Evolutionary conservation across 2,329 filamentous ascomycete genomes (phyloP).

Genomic region (Neopestalotiopsis sp.): DNA sequence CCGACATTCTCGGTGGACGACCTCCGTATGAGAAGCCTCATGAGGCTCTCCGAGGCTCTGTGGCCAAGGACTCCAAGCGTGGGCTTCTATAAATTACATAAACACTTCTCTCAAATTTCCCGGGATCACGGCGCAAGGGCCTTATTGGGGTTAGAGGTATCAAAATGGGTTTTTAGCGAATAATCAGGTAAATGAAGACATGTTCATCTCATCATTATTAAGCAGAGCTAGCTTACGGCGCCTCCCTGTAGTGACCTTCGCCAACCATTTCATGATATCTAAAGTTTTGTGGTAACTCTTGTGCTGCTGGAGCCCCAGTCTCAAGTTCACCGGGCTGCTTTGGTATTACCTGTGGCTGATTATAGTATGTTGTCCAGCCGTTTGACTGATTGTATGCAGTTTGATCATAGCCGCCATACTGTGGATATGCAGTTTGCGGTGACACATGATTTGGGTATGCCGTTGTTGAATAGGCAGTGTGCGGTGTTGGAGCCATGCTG

Average conservation of each 20-base stretch:
- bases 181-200: constrained; percentile 5
- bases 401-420: not conserved
- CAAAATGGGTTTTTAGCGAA: constrained; percentile 11
- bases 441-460: constrained; percentile 8
- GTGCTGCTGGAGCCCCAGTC: constrained; percentile 25
- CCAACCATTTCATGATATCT: constrained; percentile 41
- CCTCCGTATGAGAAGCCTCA: constrained; percentile 58
- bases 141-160: not conserved
- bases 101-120: not conserved
- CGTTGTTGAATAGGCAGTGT: constrained; percentile 12
- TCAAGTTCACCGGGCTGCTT: constrained; percentile 31
- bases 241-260: constrained; percentile 37
- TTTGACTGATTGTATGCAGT: constrained; percentile 16
- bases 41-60: constrained; percentile 52
- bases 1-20: constrained; percentile 83
- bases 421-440: not conserved
- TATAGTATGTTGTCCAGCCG: not conserved
- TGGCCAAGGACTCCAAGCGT: constrained; percentile 66
- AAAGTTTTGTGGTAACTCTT: constrained; percentile 38
- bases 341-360: constrained; percentile 18
- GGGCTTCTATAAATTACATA: constrained; percentile 42
- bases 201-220: not conserved
- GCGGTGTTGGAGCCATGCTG: constrained; percentile 13
- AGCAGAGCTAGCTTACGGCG: not conserved
- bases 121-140: constrained; percentile 5